A percentile compares a stretch with the other conserved stretches of the same genome.
Conservation (phyloP, 495 filamentous ascomycete species). For the Amphirosellinia nigrospora region DNA sequence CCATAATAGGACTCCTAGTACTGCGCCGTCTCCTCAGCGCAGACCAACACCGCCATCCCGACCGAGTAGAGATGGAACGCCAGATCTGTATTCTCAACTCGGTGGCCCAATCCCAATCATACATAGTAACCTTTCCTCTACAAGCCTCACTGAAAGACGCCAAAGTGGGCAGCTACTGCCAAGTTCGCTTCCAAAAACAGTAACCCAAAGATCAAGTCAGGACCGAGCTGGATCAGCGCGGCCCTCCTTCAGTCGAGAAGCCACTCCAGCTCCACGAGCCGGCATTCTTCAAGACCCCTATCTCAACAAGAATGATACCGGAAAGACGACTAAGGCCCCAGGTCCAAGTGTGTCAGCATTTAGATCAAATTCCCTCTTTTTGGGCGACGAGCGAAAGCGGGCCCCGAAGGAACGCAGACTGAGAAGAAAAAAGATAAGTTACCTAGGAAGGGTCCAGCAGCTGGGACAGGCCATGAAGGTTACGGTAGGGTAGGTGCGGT, state of each 20-base stretch:
- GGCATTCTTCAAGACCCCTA: conserved; percentile 31
- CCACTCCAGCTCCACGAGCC: conserved; percentile 46
- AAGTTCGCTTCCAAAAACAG: conserved; percentile 38
- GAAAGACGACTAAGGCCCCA: conserved; percentile 48
- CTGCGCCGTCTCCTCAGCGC: conserved; percentile 40
- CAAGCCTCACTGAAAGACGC: conserved; percentile 52
- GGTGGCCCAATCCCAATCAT: conserved; percentile 71
- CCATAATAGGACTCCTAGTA: conserved; percentile 32
- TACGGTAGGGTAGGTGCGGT: conserved; percentile 75
- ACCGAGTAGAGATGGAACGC: conserved; percentile 83
- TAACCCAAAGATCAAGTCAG: conserved; percentile 34
- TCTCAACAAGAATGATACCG: conserved; percentile 40
- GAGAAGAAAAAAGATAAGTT: conserved; percentile 63
- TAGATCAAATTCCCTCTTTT: conserved; percentile 76
- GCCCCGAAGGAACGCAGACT: conserved; percentile 53
- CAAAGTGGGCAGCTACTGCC: conserved; percentile 48
- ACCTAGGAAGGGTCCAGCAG: conserved; percentile 79
- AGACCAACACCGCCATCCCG: conserved; percentile 57
- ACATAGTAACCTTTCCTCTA: conserved; percentile 72
- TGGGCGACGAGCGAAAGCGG: conserved; percentile 71
- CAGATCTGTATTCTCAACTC: conserved; percentile 63
- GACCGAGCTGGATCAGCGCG: conserved; percentile 34
- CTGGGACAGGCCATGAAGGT: conserved; percentile 95
- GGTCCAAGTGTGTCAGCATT: conserved; percentile 54
- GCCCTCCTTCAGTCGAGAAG: conserved; percentile 43